Conservation (phyloP, 1,284 basidiomycete genomes). For the Singerocomus inundabilis region DNA sequence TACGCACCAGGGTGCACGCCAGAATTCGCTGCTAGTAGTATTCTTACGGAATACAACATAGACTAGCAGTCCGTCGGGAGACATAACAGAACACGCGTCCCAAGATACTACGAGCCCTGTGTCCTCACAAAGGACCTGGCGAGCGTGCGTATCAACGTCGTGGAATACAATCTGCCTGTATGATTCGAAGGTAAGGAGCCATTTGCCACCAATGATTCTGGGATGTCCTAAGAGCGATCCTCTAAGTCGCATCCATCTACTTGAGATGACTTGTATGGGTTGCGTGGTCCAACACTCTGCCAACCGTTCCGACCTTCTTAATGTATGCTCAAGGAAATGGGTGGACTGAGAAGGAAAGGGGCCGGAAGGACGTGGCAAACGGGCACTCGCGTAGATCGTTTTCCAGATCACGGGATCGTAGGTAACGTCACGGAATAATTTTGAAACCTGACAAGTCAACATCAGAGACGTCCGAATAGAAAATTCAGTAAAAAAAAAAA, state of each 20-base stretch:
- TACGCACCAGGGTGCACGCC: constrained; percentile 1
- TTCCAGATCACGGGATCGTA: constrained; percentile 6
- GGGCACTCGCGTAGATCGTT: constrained; percentile 8
- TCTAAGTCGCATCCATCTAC: background rate
- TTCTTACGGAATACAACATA: constrained; percentile 4
- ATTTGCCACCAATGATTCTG: constrained; percentile 6
- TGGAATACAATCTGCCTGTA: constrained; percentile 3
- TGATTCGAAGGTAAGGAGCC: constrained; percentile 7
- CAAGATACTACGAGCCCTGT: constrained; percentile 1
- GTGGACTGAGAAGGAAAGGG: constrained; percentile 8
- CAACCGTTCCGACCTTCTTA: constrained; percentile 2
- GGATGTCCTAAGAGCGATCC: background rate
- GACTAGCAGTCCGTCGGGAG: constrained; percentile 1
- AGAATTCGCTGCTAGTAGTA: background rate
- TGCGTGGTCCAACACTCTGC: constrained; percentile 5
- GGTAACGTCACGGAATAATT: background rate
- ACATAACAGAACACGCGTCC: constrained; percentile 8
- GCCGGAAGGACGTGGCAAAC: constrained; percentile 7
- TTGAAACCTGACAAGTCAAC: constrained; percentile 2
- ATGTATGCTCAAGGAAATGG: constrained; percentile 4
- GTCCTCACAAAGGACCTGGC: constrained; percentile 8
- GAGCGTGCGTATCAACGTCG: constrained; percentile 1
- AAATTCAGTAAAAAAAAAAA: background rate
- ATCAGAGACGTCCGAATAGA: background rate
- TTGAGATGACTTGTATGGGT: constrained; percentile 1